Conservation (phyloP, 148 eudicot species). For the Silene uniflora region DNA sequence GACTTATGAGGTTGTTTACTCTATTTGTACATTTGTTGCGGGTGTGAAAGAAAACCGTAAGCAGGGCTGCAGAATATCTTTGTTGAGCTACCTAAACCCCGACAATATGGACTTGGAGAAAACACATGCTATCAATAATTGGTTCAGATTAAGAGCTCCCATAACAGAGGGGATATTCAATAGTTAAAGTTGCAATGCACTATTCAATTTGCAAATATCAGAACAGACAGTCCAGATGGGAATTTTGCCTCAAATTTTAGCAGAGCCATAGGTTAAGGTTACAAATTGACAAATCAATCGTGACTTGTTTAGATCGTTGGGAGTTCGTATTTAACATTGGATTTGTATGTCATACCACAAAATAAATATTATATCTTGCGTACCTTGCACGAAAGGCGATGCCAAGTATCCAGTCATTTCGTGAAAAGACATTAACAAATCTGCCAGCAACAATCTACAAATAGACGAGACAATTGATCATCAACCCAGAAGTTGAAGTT, state of each 20-base stretch:
- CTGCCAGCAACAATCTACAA: conserved; percentile 91
- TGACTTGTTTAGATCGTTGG: background rate
- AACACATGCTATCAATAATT: no score
- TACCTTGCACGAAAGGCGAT: conserved; percentile 98
- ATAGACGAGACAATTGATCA: conserved; percentile 8
- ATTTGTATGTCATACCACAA: background rate
- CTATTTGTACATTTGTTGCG: background rate
- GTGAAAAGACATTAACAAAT: conserved; percentile 79
- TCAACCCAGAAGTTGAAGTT: background rate
- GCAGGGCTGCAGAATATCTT: background rate
- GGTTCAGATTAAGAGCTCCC: background rate
- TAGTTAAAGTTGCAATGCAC: no score
- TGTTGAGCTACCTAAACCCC: background rate
- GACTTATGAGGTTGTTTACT: background rate
- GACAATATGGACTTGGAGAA: background rate
- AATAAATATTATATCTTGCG: background rate
- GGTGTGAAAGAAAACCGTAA: background rate
- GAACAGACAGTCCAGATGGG: background rate
- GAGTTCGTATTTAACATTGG: background rate
- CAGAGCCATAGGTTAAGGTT: background rate
- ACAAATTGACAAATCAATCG: background rate
- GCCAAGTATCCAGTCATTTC: conserved; percentile 95
- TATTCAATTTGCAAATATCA: background rate
- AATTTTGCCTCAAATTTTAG: background rate
- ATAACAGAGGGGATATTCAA: no score